Evolutionary conservation across 805 yeast genomes (phyloP).

Genomic region (Wickerhamiella kurtzmanii): DNA sequence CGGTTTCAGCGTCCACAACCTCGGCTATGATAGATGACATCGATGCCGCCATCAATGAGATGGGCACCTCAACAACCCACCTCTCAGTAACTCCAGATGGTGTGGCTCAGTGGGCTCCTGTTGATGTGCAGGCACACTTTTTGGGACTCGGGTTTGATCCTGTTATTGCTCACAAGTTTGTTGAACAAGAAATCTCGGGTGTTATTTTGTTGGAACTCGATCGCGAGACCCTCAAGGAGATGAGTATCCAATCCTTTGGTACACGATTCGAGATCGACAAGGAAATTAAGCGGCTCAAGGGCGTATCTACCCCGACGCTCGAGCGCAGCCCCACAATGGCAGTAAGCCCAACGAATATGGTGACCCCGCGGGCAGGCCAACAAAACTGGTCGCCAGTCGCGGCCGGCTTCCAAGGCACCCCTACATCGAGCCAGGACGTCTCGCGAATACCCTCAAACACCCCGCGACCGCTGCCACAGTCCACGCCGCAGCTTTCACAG

Average conservation of each 20-base stretch:
- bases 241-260: constrained; percentile 87
- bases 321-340: background rate
- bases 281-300: constrained; percentile 53
- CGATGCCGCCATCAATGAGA: constrained; percentile 28
- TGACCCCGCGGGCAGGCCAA: background rate
- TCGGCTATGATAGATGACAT: constrained; percentile 20
- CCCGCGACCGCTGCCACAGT: background rate
- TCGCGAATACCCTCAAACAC: background rate
- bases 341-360: background rate
- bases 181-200: constrained; percentile 82
- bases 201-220: constrained; percentile 74
- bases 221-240: constrained; percentile 71
- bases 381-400: background rate
- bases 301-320: background rate
- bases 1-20: background rate
- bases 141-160: constrained; percentile 58
- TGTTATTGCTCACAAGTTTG: constrained; percentile 64
- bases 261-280: constrained; percentile 85
- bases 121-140: constrained; percentile 72
- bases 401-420: background rate
- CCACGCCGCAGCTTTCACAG: background rate
- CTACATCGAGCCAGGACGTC: too few species aligned
- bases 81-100: constrained; percentile 13
- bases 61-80: constrained; percentile 9
- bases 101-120: constrained; percentile 58